Evolutionary conservation across 306 rosid genomes (phyloP).

Genomic region (Malus asiatica): DNA sequence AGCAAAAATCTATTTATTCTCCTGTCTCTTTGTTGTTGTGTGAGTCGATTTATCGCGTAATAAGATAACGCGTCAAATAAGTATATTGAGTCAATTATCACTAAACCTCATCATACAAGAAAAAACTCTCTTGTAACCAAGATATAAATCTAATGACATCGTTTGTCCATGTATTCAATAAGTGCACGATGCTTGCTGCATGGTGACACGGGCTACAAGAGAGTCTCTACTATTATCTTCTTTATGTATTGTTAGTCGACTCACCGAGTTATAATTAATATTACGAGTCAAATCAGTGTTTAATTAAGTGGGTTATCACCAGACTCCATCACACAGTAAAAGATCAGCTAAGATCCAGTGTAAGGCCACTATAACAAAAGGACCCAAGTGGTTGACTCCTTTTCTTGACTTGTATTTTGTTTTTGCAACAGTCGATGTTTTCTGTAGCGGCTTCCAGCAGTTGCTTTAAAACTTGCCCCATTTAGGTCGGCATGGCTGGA

Average conservation of each 20-base stretch:
- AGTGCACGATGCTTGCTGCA: no score
- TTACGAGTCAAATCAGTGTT: background rate
- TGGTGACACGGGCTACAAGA: no score
- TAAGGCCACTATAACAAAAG: conserved; percentile 16
- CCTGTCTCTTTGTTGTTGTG: background rate
- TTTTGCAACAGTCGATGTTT: conserved; percentile 17
- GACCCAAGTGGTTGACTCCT: conserved; percentile 45
- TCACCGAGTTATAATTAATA: background rate
- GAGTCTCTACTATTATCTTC: background rate
- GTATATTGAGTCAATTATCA: conserved; percentile 29
- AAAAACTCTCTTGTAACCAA: no score
- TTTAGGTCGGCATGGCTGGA: conserved; percentile 25
- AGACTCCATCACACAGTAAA: background rate
- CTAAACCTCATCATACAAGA: conserved; percentile 3
- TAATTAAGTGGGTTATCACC: background rate
- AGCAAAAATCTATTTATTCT: background rate
- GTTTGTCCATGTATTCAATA: no score
- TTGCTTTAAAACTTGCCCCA: conserved; percentile 18
- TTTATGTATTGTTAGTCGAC: conserved; percentile 3
- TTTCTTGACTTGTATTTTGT: conserved; percentile 17
- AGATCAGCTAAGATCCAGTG: conserved; percentile 6
- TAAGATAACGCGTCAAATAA: background rate
- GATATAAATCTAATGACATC: no score
- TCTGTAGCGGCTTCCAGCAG: conserved; percentile 5
- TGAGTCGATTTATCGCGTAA: background rate